A percentile compares a stretch with the other conserved stretches of the same genome.
Evolutionary conservation across 2,329 filamentous ascomycete genomes (phyloP).

Genomic region (Trichoderma aggressivum): DNA sequence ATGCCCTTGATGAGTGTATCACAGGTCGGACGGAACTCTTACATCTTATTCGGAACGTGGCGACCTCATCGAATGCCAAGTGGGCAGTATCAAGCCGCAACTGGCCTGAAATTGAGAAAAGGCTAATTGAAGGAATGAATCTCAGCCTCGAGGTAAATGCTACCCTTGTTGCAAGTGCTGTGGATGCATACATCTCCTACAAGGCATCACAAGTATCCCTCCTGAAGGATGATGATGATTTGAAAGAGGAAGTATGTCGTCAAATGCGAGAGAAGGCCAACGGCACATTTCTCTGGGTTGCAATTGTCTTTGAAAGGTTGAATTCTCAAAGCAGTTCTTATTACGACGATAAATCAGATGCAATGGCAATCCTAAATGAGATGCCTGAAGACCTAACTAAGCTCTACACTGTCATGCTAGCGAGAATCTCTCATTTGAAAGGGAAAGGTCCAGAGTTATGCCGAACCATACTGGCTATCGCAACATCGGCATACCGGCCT

Average conservation of each 20-base stretch:
- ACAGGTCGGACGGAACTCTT: slow-evolving; percentile 36
- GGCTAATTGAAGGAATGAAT: not conserved
- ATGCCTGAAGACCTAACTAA: not conserved
- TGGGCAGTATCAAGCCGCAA: slow-evolving; percentile 17
- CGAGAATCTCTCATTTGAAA: not conserved
- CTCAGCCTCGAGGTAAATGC: not conserved
- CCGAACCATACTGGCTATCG: not conserved
- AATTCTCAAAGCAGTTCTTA: slow-evolving; percentile 16
- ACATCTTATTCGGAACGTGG: slow-evolving; percentile 33
- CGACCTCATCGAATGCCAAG: not conserved
- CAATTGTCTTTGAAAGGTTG: slow-evolving; percentile 20
- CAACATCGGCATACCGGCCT: not conserved
- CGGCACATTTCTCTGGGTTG: slow-evolving; percentile 31
- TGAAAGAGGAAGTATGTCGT: not conserved
- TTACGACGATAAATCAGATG: not conserved
- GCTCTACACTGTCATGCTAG: not conserved
- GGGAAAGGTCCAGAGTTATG: not conserved
- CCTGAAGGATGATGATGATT: not conserved
- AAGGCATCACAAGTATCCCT: not conserved
- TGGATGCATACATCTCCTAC: not conserved
- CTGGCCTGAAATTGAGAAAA: slow-evolving; percentile 19
- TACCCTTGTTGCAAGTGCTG: not conserved
- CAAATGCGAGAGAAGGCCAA: slow-evolving; percentile 32
- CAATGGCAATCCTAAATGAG: not conserved
- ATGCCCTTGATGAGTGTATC: slow-evolving; percentile 44